These are phyloP conservation scores for Saccharomycopsis capsularis DNA, from an alignment of 805 yeast species.

Conservation along the genomic window DNA sequence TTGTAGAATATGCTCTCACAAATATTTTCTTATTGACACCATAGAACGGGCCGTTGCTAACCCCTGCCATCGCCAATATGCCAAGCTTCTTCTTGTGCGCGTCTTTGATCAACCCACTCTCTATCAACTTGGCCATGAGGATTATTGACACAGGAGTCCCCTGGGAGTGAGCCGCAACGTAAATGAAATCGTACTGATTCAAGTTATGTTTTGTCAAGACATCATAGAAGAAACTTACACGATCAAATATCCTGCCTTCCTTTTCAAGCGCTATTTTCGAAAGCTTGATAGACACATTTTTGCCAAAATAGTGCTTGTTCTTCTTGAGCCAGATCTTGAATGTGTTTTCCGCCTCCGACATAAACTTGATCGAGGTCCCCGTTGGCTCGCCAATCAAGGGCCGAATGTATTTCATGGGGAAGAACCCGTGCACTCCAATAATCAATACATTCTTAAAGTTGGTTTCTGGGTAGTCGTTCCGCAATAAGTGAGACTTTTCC, in stretches of 20 bases:
- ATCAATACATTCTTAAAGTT: constrained; percentile 56
- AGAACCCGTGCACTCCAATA: constrained; percentile 94
- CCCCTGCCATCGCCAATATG: constrained; percentile 90
- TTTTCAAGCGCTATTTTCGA: constrained; percentile 91
- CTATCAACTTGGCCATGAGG: constrained; percentile 65
- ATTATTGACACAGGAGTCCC: constrained; percentile 90
- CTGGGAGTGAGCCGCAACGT: constrained; percentile 91
- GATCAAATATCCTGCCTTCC: constrained; percentile 82
- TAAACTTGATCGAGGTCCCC: constrained; percentile 87
- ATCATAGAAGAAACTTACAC: constrained; percentile 75
- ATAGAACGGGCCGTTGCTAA: constrained; percentile 87
- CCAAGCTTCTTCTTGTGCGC: constrained; percentile 46
- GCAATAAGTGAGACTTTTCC: not conserved
- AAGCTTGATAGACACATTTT: constrained; percentile 40
- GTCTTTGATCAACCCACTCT: constrained; percentile 41
- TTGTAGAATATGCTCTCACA: constrained; percentile 81
- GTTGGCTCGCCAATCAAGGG: constrained; percentile 93
- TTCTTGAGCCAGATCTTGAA: constrained; percentile 57
- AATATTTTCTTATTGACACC: constrained; percentile 81
- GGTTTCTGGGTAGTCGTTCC: constrained; percentile 13
- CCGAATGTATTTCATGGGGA: constrained; percentile 80
- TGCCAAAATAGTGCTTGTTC: constrained; percentile 23
- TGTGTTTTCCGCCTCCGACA: constrained; percentile 81
- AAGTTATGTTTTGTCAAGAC: constrained; percentile 47
- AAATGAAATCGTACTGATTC: constrained; percentile 74